These are phyloP conservation scores for Fusarium cicatricum DNA, from an alignment of 2,329 filamentous ascomycete genomes.

Conservation along the genomic window DNA sequence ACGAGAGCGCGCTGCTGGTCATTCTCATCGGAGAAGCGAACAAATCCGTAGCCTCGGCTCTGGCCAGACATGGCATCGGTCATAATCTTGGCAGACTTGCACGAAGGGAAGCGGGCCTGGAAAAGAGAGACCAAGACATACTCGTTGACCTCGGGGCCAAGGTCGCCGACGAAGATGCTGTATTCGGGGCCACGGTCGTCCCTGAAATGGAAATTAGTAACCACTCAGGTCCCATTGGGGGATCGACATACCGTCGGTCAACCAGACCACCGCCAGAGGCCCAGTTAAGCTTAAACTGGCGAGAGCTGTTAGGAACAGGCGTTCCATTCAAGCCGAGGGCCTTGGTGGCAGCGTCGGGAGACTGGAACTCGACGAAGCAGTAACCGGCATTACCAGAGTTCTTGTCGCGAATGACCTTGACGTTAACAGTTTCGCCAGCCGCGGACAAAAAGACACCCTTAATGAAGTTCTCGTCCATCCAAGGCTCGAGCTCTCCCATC, in stretches of 20 bases:
- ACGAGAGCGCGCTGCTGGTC: conserved; percentile 95
- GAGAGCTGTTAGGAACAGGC: conserved; percentile 90
- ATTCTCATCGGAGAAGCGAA: conserved; percentile 93
- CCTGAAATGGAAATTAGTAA: conserved; percentile 52
- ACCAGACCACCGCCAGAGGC: conserved; percentile 94
- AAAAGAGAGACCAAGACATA: conserved; percentile 97
- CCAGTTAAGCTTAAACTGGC: conserved; percentile 99
- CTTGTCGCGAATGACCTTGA: conserved; percentile 99
- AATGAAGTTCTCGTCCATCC: conserved; percentile 99
- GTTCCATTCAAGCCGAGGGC: conserved; percentile 89
- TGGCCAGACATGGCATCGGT: conserved; percentile 97
- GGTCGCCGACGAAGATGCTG: conserved; percentile 97
- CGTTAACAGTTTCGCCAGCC: conserved; percentile 93
- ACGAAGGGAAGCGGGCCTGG: conserved; percentile 93
- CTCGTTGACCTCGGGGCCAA: conserved; percentile 98
- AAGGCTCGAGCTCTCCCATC: conserved; percentile 99
- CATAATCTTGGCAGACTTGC: conserved; percentile 99
- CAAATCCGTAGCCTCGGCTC: conserved; percentile 97
- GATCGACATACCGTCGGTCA: conserved; percentile 77
- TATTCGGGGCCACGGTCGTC: conserved; percentile 97
- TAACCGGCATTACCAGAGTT: conserved; percentile 99
- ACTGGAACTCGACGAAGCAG: conserved; percentile 95
- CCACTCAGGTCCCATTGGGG: neutral
- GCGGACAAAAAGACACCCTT: conserved; percentile 89
- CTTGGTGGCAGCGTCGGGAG: conserved; percentile 85